phyloP scores from a whole-genome alignment of 2,329 filamentous ascomycete genomes.

The Botryotinia narcissicola region DNA sequence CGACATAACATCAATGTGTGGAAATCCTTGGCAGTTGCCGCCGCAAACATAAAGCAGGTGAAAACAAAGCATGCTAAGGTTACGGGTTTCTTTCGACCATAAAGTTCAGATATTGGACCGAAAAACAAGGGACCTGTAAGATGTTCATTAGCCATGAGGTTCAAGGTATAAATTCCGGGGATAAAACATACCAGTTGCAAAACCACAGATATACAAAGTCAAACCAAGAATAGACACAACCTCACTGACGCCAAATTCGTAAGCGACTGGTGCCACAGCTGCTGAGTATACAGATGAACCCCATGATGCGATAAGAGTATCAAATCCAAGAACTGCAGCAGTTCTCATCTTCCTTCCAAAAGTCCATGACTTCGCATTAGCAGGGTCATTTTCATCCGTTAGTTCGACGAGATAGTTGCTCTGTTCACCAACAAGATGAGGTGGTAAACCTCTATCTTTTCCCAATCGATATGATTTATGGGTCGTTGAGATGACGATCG shows the following conservation, averaged over 20 bases:
- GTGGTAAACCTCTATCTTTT: conserved; percentile 18
- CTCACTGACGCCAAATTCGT: conserved; percentile 52
- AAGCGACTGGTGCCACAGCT: conserved; percentile 46
- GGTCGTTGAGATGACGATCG: conserved; percentile 16
- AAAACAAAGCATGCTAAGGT: conserved; percentile 40
- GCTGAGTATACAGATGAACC: conserved; percentile 45
- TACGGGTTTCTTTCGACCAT: conserved; percentile 57
- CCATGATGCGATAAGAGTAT: conserved; percentile 24
- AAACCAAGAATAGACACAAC: conserved; percentile 56
- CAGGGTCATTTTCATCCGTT: conserved; percentile 20
- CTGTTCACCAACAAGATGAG: conserved; percentile 13
- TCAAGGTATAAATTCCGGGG: conserved; percentile 39
- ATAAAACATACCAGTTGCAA: conserved; percentile 48
- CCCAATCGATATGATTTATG: conserved; percentile 19
- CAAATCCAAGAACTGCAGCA: conserved; percentile 37
- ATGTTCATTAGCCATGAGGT: not conserved
- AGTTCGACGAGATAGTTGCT: conserved; percentile 22
- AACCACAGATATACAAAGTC: conserved; percentile 57
- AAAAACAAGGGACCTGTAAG: conserved; percentile 58
- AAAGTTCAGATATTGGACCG: conserved; percentile 63
- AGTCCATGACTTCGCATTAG: conserved; percentile 22
- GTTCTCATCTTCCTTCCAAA: conserved; percentile 14
- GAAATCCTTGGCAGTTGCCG: conserved; percentile 52
- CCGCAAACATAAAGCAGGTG: conserved; percentile 53
- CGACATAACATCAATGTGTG: conserved; percentile 53